A percentile compares a stretch with the other conserved stretches of the same genome.
These are phyloP conservation scores for Skeletonema tropicum DNA, from an alignment of 108 stramenopile genomes.

Conservation along the genomic window DNA sequence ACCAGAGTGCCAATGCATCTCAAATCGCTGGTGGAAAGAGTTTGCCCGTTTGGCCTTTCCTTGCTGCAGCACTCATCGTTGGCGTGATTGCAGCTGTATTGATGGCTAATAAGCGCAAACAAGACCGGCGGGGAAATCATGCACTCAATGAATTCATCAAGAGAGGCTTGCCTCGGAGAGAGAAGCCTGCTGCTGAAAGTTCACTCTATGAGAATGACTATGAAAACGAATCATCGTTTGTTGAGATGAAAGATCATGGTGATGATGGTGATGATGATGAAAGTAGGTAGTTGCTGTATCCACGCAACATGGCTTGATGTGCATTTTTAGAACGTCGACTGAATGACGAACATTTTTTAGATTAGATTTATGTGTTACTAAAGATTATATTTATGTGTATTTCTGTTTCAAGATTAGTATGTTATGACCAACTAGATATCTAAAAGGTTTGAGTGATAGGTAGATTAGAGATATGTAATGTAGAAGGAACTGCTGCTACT, in stretches of 20 bases:
- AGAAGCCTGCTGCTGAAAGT: background rate
- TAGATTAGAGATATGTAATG: too few relatives aligned
- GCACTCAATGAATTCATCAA: background rate
- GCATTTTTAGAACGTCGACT: too few relatives aligned
- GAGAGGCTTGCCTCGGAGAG: background rate
- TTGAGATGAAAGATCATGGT: background rate
- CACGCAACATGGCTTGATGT: too few relatives aligned
- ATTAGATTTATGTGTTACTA: too few relatives aligned
- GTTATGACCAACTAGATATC: too few relatives aligned
- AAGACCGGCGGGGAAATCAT: background rate
- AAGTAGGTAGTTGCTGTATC: too few relatives aligned
- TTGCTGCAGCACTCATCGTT: constrained; percentile 9
- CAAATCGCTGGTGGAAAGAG: background rate
- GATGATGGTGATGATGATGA: too few relatives aligned
- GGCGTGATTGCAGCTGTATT: constrained; percentile 13
- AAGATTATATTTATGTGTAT: too few relatives aligned
- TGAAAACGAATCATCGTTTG: background rate
- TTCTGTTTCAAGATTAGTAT: too few relatives aligned
- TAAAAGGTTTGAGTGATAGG: too few relatives aligned
- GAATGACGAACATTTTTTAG: too few relatives aligned
- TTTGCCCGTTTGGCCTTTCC: constrained; percentile 18
- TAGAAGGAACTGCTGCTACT: too few relatives aligned
- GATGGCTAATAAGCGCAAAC: background rate
- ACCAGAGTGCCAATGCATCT: background rate
- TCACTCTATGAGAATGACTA: background rate